Base-by-base conservation (phyloP, 2,329 filamentous ascomycete species). In the Dactylellina haptotyla region DNA sequence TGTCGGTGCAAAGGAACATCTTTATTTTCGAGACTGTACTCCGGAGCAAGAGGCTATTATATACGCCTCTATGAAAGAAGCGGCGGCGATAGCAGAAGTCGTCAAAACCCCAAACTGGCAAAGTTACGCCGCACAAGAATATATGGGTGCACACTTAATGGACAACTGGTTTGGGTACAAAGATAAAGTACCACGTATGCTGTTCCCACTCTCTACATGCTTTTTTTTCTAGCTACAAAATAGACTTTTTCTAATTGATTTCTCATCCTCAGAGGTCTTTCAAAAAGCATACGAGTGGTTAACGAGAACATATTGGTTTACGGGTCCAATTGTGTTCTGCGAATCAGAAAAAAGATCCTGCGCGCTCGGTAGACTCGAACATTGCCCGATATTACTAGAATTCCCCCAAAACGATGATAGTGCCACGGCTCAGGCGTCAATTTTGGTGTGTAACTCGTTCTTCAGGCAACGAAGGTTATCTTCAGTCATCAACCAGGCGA, bases 71-170 rank as follows among this genome's bases (percentile, higher is more conserved):
- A 53, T 66, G n/a, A 26, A 57, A 3, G 43, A 16, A 5, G 41
- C 43, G 3, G 34, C 26, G 30, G 12, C 14, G 1, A 16, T 66
- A 5, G 18, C 45, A n/a, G 5, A 2, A 32, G 30, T 2, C 3
- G 51, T 65, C 0, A 37, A 20, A 16, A 26, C 26, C 1, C 50
- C 62, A 26, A 30, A 66, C 20, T 58, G 50, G 50, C 10, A 34
- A 14, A 56, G 39, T 4, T 50, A 14, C 25, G 62, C 62, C 0
- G 62, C 62, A 12, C 25, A 57, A 12, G 62, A 66, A 4, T 66
- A 50, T 25, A 30, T 66, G 50, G 62, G 62, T 12, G 32, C 62
- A 5, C 20, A 66, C 12, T 50, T 39, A 4, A 50, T 48, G 3
- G 12, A 25, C n/a, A 26, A 23, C 12, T 66, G 62, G 62, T 10